These are phyloP conservation scores for Colletotrichum zoysiae DNA, from an alignment of 2,329 filamentous ascomycete genomes.

Conservation along the genomic window DNA sequence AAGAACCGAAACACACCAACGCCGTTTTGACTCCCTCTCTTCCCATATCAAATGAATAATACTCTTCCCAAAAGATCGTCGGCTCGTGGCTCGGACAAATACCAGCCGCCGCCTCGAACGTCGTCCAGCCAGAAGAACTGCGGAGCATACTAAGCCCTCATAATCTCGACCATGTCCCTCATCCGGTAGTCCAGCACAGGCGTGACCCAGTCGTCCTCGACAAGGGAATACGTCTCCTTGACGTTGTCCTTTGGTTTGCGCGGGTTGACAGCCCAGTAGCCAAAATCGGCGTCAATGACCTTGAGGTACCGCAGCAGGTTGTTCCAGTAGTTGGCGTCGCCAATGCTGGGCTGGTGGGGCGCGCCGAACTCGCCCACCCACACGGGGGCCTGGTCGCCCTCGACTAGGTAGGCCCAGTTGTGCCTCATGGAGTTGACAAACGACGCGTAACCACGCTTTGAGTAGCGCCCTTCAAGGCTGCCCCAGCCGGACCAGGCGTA, in stretches of 20 bases:
- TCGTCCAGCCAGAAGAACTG: conserved; percentile 25
- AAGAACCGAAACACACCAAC: conserved; percentile 14
- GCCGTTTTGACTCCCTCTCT: conserved; percentile 14
- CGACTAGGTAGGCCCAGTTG: conserved; percentile 76
- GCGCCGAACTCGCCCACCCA: conserved; percentile 78
- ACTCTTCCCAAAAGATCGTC: conserved; percentile 13
- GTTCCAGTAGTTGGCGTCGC: conserved; percentile 74
- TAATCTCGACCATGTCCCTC: conserved; percentile 71
- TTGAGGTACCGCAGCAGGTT: conserved; percentile 72
- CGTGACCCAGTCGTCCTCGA: conserved; percentile 74
- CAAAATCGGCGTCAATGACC: conserved; percentile 72
- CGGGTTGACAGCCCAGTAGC: conserved; percentile 78
- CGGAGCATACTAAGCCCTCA: conserved; percentile 47
- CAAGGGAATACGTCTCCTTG: conserved; percentile 71
- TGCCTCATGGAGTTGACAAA: conserved; percentile 72
- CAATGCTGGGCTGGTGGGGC: conserved; percentile 63
- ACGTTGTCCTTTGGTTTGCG: conserved; percentile 70
- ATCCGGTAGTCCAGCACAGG: conserved; percentile 72
- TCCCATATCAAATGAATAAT: conserved; percentile 23
- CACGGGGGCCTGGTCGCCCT: conserved; percentile 68
- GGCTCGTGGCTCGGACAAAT: background rate
- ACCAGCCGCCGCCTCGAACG: background rate
- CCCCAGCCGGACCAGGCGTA: conserved; percentile 80
- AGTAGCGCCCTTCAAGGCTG: conserved; percentile 69
- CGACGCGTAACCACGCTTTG: conserved; percentile 70